A percentile compares a stretch with the other conserved stretches of the same genome.
Evolutionary conservation across 2,329 filamentous ascomycete genomes (phyloP).

Genomic region (Aspergillus amoenus): DNA sequence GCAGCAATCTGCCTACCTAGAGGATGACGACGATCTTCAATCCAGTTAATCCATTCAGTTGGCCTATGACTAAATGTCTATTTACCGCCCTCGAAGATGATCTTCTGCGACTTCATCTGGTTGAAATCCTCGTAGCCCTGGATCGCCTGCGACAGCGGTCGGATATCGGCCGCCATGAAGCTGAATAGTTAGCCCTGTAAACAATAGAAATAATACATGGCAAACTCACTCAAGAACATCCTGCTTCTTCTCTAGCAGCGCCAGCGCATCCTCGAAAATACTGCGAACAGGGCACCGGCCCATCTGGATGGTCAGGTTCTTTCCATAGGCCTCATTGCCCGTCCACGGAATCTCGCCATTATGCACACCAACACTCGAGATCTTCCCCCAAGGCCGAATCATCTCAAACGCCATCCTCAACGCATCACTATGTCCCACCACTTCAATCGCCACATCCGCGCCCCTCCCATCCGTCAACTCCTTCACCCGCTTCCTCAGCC

Average conservation of each 20-base stretch:
- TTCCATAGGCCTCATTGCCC: slow-evolving; percentile 62
- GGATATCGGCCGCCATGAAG: slow-evolving; percentile 72
- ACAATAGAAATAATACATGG: background rate
- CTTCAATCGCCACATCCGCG: slow-evolving; percentile 78
- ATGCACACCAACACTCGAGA: slow-evolving; percentile 73
- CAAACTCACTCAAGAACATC: slow-evolving; percentile 61
- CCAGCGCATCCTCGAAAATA: slow-evolving; percentile 63
- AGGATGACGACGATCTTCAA: too few relatives aligned
- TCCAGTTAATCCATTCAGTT: too few relatives aligned
- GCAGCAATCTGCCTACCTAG: background rate
- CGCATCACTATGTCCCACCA: slow-evolving; percentile 67
- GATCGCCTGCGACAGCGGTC: slow-evolving; percentile 64
- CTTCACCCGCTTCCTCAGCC: slow-evolving; percentile 58
- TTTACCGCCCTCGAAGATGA: slow-evolving; percentile 57
- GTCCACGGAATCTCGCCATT: slow-evolving; percentile 68
- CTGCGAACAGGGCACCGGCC: slow-evolving; percentile 67
- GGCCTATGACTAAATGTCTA: background rate
- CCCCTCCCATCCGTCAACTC: slow-evolving; percentile 74
- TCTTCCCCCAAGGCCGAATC: slow-evolving; percentile 68
- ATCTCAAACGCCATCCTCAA: slow-evolving; percentile 69
- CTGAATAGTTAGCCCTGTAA: slow-evolving; percentile 40
- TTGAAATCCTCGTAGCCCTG: slow-evolving; percentile 66
- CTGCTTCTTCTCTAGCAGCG: slow-evolving; percentile 63
- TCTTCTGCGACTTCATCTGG: slow-evolving; percentile 68
- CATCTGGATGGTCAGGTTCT: slow-evolving; percentile 72